Base-by-base conservation (phyloP, 495 filamentous ascomycete genomes). In the Lasiosphaeriaceae sp. region DNA sequence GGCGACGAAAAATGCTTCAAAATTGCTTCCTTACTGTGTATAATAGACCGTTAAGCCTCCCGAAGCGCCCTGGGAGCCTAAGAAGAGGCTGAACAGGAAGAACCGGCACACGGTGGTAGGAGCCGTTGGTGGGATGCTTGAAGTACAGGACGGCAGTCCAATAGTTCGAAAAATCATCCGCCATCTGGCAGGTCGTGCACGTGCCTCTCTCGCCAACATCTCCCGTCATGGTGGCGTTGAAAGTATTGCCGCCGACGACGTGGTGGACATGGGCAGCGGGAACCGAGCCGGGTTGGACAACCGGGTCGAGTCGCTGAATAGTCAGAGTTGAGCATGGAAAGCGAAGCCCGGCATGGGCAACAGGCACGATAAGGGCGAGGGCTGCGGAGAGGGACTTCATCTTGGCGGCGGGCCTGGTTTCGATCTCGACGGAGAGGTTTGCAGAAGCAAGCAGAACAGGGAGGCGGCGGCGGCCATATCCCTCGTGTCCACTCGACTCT, bases 141-240 rank as follows among this genome's bases (percentile, higher is more conserved):
- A 77, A 79, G 67, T 73, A 80, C 62, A 78, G 60, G 2, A 63
- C 63, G 26, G 75, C 76, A 0, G 75, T 77, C 71, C 71, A 73
- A 55, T 73, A 62, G 55, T 62, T 62, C 49, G 49, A 54, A 31
- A 62, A 62, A 17, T 62, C 59, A n/a, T 62, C 59, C 21, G 50
- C 21, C 55, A 58, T 50, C 45, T 57, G 20, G 55, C 59, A 62
- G 17, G 59, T 54, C 19, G 59, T 62, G 55, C 59, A 62, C 12
- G 51, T 73, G 20, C 60, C 71, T 47, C 64, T 56, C 59, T 66
- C 66, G 4, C 70, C 69, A 19, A 75, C 65, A 39, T 78, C 75
- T 14, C 71, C 73, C 9, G 56, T 53, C 75, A 76, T 76, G 20
- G 71, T 69, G 19, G 71, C 68, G 44, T 75, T 73, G 66, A 77